Percentiles rank a stretch among this genome's conserved stretches.
Conservation (phyloP, 2,329 filamentous ascomycete genomes). For the Trichoderma atroviride region DNA sequence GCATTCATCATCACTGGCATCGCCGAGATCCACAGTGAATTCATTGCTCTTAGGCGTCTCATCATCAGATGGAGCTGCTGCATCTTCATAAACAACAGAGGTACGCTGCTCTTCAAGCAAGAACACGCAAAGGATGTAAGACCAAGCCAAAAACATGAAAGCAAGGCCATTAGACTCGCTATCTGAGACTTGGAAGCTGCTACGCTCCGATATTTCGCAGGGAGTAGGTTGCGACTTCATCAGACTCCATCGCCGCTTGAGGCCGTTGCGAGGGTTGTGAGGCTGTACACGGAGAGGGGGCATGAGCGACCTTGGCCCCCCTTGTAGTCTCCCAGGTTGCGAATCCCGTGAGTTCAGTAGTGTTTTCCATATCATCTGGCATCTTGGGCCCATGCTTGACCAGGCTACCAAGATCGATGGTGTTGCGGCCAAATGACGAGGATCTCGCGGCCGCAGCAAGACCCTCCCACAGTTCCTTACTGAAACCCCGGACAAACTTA, state of each 20-base stretch:
- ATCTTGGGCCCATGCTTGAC: conserved; percentile 9
- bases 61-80: not conserved
- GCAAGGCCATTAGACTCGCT: conserved; percentile 15
- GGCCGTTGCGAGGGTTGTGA: not conserved
- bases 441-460: not conserved
- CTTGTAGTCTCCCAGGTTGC: not conserved
- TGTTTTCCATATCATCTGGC: conserved; percentile 13
- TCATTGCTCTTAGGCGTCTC: not conserved
- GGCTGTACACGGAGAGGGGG: not conserved
- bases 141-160: conserved; percentile 22
- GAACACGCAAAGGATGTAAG: conserved; percentile 11
- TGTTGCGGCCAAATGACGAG: not conserved
- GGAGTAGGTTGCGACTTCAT: conserved; percentile 3
- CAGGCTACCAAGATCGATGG: not conserved
- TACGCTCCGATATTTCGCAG: conserved; percentile 16
- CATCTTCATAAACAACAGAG: not conserved
- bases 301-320: not conserved
- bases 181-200: conserved; percentile 1
- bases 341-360: conserved; percentile 6
- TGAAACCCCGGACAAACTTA: not conserved
- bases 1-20: conserved; percentile 16
- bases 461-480: not conserved
- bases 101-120: conserved; percentile 13
- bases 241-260: conserved; percentile 10
- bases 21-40: conserved; percentile 14